Conservation (phyloP, 31 red algal genomes). For the Odonthalia washingtoniensis region DNA sequence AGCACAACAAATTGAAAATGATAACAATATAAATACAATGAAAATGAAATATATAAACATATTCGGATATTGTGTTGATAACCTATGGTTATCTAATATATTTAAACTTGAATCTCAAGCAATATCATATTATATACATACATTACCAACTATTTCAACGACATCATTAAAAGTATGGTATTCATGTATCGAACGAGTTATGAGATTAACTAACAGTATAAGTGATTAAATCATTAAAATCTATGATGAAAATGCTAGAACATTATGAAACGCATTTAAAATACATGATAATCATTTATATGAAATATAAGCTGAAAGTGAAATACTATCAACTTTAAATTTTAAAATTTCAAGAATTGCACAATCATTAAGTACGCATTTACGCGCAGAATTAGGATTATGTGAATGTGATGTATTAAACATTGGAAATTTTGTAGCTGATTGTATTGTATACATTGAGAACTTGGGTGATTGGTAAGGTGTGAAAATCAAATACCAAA, state of each 20-base stretch:
- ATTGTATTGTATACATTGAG: constrained; percentile 43
- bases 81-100: too few relatives aligned
- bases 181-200: constrained; percentile 62
- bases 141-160: too few relatives aligned
- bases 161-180: too few relatives aligned
- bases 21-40: too few relatives aligned
- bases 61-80: too few relatives aligned
- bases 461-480: constrained; percentile 35
- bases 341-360: constrained; percentile 75
- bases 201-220: constrained; percentile 56
- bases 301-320: too few relatives aligned
- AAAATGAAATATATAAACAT: constrained; percentile 1
- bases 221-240: constrained; percentile 54
- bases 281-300: constrained; percentile 43
- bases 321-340: constrained; percentile 66
- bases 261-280: constrained; percentile 55
- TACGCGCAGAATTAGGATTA: constrained; percentile 43
- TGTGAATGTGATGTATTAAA: constrained; percentile 74
- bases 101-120: too few relatives aligned
- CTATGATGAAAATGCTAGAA: constrained; percentile 32
- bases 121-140: too few relatives aligned
- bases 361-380: constrained; percentile 8
- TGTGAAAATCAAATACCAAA: not conserved
- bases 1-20: constrained; percentile 60
- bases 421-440: constrained; percentile 48